These are phyloP conservation scores for Phytophthora nicotianae DNA, from an alignment of 352 stramenopile genomes.

Conservation along the genomic window DNA sequence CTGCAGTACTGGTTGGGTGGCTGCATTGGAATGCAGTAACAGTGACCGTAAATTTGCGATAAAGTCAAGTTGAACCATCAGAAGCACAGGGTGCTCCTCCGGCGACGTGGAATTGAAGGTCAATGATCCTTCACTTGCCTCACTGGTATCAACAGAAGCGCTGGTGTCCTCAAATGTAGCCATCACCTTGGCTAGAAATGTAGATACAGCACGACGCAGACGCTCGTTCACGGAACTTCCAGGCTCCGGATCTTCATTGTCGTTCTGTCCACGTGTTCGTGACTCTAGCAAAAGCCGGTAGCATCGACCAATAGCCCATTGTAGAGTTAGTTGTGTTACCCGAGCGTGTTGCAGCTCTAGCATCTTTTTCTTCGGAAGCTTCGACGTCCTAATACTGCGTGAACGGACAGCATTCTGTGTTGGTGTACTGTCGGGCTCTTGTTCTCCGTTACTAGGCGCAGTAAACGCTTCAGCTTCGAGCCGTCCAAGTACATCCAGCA, in stretches of 20 bases:
- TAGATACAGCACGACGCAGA: conserved; percentile 21
- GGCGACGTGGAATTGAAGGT: conserved; percentile 10
- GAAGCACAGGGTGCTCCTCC: conserved; percentile 32
- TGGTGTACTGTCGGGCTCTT: conserved; percentile 2
- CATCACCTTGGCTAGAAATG: conserved; percentile 40
- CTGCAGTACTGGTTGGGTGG: conserved; percentile 13
- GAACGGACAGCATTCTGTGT: conserved; percentile 12
- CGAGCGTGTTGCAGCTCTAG: conserved; percentile 31
- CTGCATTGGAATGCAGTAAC: conserved; percentile 22
- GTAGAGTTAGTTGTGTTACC: conserved; percentile 41
- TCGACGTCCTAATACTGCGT: conserved; percentile 17
- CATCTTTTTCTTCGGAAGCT: conserved; percentile 24
- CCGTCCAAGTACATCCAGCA: conserved; percentile 59
- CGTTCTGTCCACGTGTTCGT: conserved; percentile 3
- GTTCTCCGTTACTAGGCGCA: conserved; percentile 12
- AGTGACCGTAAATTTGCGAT: conserved; percentile 42
- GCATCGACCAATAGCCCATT: conserved; percentile 64
- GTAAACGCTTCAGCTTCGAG: conserved; percentile 64
- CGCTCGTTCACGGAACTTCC: conserved; percentile 11
- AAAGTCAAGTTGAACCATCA: conserved; percentile 79
- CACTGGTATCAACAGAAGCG: conserved; percentile 7
- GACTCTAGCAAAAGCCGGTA: conserved; percentile 60
- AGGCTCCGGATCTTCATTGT: conserved; percentile 16
- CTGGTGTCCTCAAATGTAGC: conserved; percentile 22
- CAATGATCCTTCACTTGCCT: conserved; percentile 12